Evolutionary conservation across 2,329 filamentous ascomycete species (phyloP), one percentile per base, ranked within the genome.

Genomic region (Colletotrichum chlorophyti): DNA sequence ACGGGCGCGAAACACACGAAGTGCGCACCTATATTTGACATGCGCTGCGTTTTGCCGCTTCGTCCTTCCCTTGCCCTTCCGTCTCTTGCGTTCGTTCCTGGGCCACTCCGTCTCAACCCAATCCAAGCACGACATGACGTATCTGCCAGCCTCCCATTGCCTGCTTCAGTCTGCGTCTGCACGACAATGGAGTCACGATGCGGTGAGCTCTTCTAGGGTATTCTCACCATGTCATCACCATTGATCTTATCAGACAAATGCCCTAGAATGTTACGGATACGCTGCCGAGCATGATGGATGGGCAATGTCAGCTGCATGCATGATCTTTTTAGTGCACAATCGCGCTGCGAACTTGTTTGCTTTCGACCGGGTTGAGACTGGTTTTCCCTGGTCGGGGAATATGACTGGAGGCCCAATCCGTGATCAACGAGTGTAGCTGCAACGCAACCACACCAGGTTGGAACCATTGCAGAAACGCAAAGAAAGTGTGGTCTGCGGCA

Each of bases 121-220:
- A 59, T 59, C 55, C 24, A 55, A 42, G 51, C 29, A 42, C 51
- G 45, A 23, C 43, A 59, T 59, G 55, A 37, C 43, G 29, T 27
- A 6, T 32, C 41, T 19, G 11, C 35, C 41, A 29, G 45, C 32
- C 21, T 15, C 42, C 14, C 19, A 58, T 52, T n/a, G 52, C 58
- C 53, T 59, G 51, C 43, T 48, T 49, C 24, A 31, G 51, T 46
- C 53, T 60, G 58, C 58, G 51, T 46, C 53, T 60, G 58, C 58
- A 52, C 38, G 45, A 46, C 58, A 17, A 60, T 45, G 58, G 57
- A 27, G 46, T 57, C 27, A n/a, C 15, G 53, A 58, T 60, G 58
- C 58, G 58, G 58, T 58, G 53, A 60, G 53, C 34, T 29, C 15
- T 27, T 41, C 24, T 37, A 31, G 49, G 50, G 26, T 23, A 26